Evolutionary conservation across 2,329 filamentous ascomycete species (phyloP).

Genomic region (Dichotomopilus funicola): DNA sequence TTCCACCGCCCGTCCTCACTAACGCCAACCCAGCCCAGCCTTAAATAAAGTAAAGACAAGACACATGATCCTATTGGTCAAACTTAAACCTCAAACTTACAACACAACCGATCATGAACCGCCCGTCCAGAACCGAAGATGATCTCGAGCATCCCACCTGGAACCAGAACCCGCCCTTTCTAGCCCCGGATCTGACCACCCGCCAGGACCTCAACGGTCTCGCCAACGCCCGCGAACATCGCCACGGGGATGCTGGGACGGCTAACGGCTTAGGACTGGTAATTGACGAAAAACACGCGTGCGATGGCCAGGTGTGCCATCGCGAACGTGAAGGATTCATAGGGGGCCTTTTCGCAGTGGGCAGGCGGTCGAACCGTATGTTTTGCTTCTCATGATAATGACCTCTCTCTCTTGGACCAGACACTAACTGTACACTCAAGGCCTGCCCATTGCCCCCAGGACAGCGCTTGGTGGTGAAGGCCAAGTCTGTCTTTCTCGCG

Average conservation of each 20-base stretch:
- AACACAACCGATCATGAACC: slow-evolving; percentile 39
- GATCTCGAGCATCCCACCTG: slow-evolving; percentile 40
- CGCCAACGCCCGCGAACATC: slow-evolving; percentile 38
- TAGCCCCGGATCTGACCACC: slow-evolving; percentile 44
- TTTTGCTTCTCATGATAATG: slow-evolving; percentile 1
- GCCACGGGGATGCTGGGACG: slow-evolving; percentile 7
- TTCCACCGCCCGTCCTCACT: no score
- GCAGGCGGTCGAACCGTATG: slow-evolving; percentile 6
- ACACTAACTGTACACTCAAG: not conserved
- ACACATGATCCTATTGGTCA: not conserved
- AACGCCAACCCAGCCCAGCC: not conserved
- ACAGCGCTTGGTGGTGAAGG: slow-evolving; percentile 37
- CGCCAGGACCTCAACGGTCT: slow-evolving; percentile 51
- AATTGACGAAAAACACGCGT: slow-evolving; percentile 16
- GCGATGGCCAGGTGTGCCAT: not conserved
- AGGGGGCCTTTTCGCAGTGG: slow-evolving; percentile 9
- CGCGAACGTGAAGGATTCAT: not conserved
- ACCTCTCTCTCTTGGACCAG: no score
- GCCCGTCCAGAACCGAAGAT: slow-evolving; percentile 47
- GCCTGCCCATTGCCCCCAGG: slow-evolving; percentile 17
- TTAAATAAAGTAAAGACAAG: not conserved
- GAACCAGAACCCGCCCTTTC: slow-evolving; percentile 48
- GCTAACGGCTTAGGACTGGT: slow-evolving; percentile 5
- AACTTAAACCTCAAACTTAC: no score
- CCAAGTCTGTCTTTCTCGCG: slow-evolving; percentile 31